These are phyloP conservation scores for Ormosia emarginata DNA, from an alignment of 306 rosid species.

Conservation along the genomic window DNA sequence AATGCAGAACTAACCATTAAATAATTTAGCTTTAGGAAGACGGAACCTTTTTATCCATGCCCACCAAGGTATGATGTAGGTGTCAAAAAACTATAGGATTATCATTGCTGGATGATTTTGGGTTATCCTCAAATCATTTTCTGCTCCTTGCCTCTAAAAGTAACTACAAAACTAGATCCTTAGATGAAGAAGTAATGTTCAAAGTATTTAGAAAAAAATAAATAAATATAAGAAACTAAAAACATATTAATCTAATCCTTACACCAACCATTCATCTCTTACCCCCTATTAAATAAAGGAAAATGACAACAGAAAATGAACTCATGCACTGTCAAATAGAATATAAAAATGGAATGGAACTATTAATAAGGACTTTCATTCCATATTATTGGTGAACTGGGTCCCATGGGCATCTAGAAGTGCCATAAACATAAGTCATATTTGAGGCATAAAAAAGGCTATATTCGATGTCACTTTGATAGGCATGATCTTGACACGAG, in stretches of 20 bases:
- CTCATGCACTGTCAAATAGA: neutral
- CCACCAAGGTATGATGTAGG: slow-evolving; percentile 97
- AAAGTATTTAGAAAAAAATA: neutral
- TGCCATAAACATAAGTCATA: neutral
- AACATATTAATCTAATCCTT: neutral
- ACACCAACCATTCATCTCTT: neutral
- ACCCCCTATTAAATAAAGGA: neutral
- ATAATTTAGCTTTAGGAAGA: slow-evolving; percentile 93
- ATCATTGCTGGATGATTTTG: slow-evolving; percentile 78
- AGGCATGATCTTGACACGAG: neutral
- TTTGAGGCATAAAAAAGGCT: neutral
- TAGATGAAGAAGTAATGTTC: slow-evolving; percentile 21
- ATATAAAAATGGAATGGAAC: neutral
- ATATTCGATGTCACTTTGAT: neutral
- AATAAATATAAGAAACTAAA: no score
- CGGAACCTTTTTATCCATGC: slow-evolving; percentile 96
- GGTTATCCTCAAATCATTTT: slow-evolving; percentile 82
- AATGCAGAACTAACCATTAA: slow-evolving; percentile 61
- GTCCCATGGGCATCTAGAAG: neutral
- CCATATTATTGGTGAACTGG: neutral
- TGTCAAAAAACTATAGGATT: slow-evolving; percentile 77
- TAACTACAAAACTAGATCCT: slow-evolving; percentile 8
- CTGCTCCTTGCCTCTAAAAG: slow-evolving; percentile 91
- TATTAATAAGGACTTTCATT: neutral
- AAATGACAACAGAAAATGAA: neutral